Base-by-base conservation (phyloP, 108 stramenopile species). In the Cyclostephanos invisitatus region DNA sequence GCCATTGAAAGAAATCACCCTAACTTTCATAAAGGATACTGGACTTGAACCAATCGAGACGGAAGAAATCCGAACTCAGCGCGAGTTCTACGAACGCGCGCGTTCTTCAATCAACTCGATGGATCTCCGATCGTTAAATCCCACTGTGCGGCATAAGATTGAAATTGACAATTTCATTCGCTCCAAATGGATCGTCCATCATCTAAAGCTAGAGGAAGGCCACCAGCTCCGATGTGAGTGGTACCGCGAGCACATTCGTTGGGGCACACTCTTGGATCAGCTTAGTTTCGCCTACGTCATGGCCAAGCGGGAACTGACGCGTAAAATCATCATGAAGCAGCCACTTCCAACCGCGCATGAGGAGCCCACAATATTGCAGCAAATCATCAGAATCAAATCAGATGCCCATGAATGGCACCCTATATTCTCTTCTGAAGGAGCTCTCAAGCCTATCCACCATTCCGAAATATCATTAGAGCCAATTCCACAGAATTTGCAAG, bases 391-490 rank as follows among this genome's bases (percentile, higher is more conserved):
- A 15, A 22, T 65, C 17, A 65, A 37, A 48, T 68, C 86, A 5
- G 90, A 91, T 72, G 85, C 85, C 2, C 86, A 87, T 58, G 90
- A 91, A 64, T 91, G 90, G 90, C 84, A 91, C 64, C 71, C 87
- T 29, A 70, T 90, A 51, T 74, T 76, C 48, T 70, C 62, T 17
- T 66, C 70, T 6, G 77, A 73, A 36, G 72, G 77, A 14, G 46
- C 57, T 8, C 47, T 27, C 5, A 48, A 61, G 47, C 65, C 73
- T 1, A 22, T 74, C 18, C 72, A 78, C 49, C 57, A 77, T 40
- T 61, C 72, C 22, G 54, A 72, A 27, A 77, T 69, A 63, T 22
- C 70, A 8, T 57, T 66, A 8, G 67, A 80, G 40, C 71, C 62
- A 0, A 60, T 81, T 53, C 67, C 72, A 12, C 44, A 59, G 37